A percentile compares a stretch with the other conserved stretches of the same genome.
These are phyloP conservation scores for Corrigiola litoralis DNA, from an alignment of 179 eudicot species.

Conservation along the genomic window DNA sequence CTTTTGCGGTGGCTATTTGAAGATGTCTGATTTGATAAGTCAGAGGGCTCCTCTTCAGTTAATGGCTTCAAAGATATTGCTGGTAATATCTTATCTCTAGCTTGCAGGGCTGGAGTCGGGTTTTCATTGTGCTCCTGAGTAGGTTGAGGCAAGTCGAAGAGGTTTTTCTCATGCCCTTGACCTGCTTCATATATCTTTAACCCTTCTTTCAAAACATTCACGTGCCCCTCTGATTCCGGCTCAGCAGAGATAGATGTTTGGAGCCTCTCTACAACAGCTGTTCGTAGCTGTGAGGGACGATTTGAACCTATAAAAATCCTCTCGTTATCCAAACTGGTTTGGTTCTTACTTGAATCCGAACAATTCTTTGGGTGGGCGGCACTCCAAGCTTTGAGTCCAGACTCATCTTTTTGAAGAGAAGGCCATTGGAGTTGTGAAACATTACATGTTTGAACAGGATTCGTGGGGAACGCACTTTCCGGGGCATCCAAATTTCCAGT, in stretches of 20 bases:
- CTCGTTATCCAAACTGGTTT: not conserved
- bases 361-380: not conserved
- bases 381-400: not conserved
- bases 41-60: not conserved
- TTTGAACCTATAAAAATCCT: not conserved
- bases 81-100: not conserved
- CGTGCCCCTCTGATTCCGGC: not conserved
- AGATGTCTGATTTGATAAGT: not conserved
- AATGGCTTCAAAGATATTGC: not conserved
- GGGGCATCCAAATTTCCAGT: not conserved
- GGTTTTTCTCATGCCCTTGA: not conserved
- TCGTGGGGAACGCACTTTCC: not conserved
- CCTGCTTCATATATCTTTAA: not conserved
- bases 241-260: not conserved
- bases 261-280: not conserved
- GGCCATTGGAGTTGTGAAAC: constrained; percentile 8
- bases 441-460: not conserved
- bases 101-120: not conserved
- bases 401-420: not conserved
- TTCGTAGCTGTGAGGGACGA: constrained; percentile 9
- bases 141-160: not conserved
- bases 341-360: not conserved
- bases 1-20: not conserved
- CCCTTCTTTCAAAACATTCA: not conserved
- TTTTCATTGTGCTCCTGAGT: not conserved